A percentile compares a stretch with the other conserved stretches of the same genome.
Evolutionary conservation across 139 green algal species (phyloP).

Genomic region (Picochlorum sp.): DNA sequence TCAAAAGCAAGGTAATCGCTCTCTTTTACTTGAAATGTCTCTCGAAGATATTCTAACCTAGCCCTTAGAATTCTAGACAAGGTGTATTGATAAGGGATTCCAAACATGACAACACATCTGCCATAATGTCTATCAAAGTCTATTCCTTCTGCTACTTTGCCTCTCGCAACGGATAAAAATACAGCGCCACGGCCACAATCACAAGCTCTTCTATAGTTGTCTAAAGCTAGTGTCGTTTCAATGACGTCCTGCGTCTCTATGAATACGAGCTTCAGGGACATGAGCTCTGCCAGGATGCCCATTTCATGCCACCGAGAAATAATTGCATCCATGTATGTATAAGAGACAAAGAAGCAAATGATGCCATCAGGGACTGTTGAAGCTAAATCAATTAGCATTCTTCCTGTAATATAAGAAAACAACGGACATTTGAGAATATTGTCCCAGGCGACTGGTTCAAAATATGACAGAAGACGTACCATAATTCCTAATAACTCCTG

Average conservation of each 20-base stretch:
- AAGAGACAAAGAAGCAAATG: constrained; percentile 96
- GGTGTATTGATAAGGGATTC: constrained; percentile 94
- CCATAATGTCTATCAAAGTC: constrained; percentile 96
- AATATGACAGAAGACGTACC: no score
- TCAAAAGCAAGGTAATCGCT: constrained; percentile 96
- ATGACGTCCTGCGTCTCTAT: constrained; percentile 97
- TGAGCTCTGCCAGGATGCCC: constrained; percentile 86
- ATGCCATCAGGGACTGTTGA: constrained; percentile 85
- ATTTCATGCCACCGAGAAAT: constrained; percentile 89
- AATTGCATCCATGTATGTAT: constrained; percentile 97
- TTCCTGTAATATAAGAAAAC: no score
- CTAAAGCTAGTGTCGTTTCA: constrained; percentile 94
- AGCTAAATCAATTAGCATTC: constrained; percentile 84
- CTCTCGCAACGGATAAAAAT: constrained; percentile 75
- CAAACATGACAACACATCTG: constrained; percentile 93
- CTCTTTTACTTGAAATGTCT: constrained; percentile 84
- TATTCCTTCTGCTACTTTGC: constrained; percentile 93
- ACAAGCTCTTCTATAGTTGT: constrained; percentile 95
- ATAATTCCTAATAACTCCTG: constrained; percentile 78
- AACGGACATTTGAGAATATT: no score
- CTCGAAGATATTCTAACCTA: constrained; percentile 87
- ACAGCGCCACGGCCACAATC: constrained; percentile 90
- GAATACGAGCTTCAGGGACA: constrained; percentile 95
- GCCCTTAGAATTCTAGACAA: constrained; percentile 70
- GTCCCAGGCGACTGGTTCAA: no score